Percentiles rank a stretch among this genome's conserved stretches.
Conservation (phyloP, 306 rosid species). For the Malus asiatica region DNA sequence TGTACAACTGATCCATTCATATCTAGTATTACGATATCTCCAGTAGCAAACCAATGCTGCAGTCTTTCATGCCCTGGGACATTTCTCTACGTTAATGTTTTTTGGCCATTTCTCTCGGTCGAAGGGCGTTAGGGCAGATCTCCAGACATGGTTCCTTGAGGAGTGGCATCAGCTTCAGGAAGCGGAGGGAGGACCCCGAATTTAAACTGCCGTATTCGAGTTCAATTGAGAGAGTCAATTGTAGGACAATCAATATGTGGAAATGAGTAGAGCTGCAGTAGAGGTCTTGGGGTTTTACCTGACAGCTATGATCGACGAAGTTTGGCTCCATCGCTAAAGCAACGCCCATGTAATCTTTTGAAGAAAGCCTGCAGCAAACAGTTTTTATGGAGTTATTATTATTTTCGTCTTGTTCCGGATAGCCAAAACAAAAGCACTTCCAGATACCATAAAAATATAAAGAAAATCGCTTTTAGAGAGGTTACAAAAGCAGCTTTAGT, state of each 20-base stretch:
- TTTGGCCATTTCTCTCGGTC: conserved; percentile 35
- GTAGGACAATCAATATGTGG: background rate
- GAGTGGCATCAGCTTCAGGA: conserved; percentile 53
- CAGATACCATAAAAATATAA: no score
- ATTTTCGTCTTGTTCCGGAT: no score
- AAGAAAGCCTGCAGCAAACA: conserved; percentile 51
- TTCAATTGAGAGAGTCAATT: no score
- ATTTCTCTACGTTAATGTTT: conserved; percentile 24
- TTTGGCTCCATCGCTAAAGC: conserved; percentile 88
- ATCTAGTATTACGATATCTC: background rate
- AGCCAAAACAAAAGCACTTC: no score
- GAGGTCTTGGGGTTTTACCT: conserved; percentile 37
- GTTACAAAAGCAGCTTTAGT: no score
- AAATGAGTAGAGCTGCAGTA: background rate
- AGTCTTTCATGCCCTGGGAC: conserved; percentile 58
- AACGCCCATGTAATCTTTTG: conserved; percentile 82
- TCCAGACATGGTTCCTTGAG: conserved; percentile 77
- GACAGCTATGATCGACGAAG: conserved; percentile 75
- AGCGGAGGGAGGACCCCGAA: conserved; percentile 71
- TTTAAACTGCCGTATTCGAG: conserved; percentile 53
- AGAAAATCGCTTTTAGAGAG: no score
- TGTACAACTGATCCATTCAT: no score
- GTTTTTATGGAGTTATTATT: no score
- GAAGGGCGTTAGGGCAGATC: conserved; percentile 63
- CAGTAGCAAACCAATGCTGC: background rate